Percentiles rank a stretch among this genome's conserved stretches.
Conservation (phyloP, 495 filamentous ascomycete species). For the Polyplosphaeria fusca region DNA sequence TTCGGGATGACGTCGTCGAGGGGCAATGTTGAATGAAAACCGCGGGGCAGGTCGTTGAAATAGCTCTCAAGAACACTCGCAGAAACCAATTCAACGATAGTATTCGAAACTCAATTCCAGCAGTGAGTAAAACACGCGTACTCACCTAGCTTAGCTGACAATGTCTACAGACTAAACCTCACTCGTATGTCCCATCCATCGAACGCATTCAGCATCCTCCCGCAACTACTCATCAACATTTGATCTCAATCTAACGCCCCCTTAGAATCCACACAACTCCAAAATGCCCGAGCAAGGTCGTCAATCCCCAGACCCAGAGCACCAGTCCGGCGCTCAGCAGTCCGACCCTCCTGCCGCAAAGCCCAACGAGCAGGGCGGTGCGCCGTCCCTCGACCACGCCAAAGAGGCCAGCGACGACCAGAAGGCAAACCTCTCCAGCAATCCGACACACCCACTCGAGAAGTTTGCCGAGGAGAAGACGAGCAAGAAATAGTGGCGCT, state of each 20-base stretch:
- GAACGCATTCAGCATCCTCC: not conserved
- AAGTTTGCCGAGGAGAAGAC: slow-evolving; percentile 64
- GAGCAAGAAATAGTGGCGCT: slow-evolving; percentile 30
- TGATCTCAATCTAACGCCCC: too few relatives aligned
- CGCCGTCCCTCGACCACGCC: slow-evolving; percentile 45
- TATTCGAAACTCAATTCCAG: not conserved
- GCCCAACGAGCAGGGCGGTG: slow-evolving; percentile 53
- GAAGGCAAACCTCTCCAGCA: slow-evolving; percentile 42
- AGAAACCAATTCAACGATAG: not conserved
- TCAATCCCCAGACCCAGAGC: slow-evolving; percentile 77
- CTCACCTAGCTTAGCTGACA: too few relatives aligned
- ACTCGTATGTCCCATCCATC: too few relatives aligned
- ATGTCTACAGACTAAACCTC: too few relatives aligned
- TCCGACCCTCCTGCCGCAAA: slow-evolving; percentile 50
- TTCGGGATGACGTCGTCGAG: slow-evolving; percentile 16
- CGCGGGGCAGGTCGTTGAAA: slow-evolving; percentile 7
- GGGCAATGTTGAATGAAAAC: slow-evolving; percentile 14
- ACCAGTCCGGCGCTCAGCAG: slow-evolving; percentile 62
- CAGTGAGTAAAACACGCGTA: too few relatives aligned
- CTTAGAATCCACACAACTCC: not conserved
- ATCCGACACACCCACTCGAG: slow-evolving; percentile 70
- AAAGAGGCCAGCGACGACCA: slow-evolving; percentile 47
- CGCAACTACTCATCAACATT: too few relatives aligned
- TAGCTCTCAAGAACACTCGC: not conserved
- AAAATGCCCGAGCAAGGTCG: slow-evolving; percentile 63